phyloP scores from a whole-genome alignment of 163 green algal species.

The Picocystis sp. region DNA sequence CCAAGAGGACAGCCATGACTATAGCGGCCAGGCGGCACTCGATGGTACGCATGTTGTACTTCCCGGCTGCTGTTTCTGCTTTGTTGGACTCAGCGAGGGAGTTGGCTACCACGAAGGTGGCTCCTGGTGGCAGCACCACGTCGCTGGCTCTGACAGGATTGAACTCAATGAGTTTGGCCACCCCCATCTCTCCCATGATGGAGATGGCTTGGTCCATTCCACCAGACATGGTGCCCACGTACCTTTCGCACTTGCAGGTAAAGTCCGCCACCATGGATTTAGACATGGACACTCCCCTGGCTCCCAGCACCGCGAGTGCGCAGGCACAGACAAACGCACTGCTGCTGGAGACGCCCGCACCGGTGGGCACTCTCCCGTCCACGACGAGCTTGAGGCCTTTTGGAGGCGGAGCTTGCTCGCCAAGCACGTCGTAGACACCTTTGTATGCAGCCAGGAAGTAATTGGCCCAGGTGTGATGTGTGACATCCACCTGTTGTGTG shows the following conservation, averaged over 20 bases:
- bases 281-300: slow-evolving; percentile 21
- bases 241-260: slow-evolving; percentile 59
- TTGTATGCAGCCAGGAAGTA: slow-evolving; percentile 88
- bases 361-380: slow-evolving; percentile 22
- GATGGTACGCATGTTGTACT: slow-evolving; percentile 91
- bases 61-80: slow-evolving; percentile 53
- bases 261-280: slow-evolving; percentile 68
- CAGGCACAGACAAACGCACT: slow-evolving; percentile 67
- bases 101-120: slow-evolving; percentile 85
- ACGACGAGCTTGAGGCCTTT: slow-evolving; percentile 10
- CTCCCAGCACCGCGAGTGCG: slow-evolving; percentile 54
- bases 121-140: slow-evolving; percentile 14
- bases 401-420: slow-evolving; percentile 1
- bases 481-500: slow-evolving; percentile 46
- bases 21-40: slow-evolving; percentile 80
- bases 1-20: slow-evolving; percentile 44
- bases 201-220: slow-evolving; percentile 96
- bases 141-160: slow-evolving; percentile 47
- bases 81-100: slow-evolving; percentile 82
- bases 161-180: slow-evolving; percentile 83
- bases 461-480: slow-evolving; percentile 79
- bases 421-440: slow-evolving; percentile 17
- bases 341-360: slow-evolving; percentile 59
- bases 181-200: slow-evolving; percentile 67
- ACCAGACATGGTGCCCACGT: slow-evolving; percentile 62